Conservation (phyloP, 495 filamentous ascomycete species). For the Trypethelium eluteriae region DNA sequence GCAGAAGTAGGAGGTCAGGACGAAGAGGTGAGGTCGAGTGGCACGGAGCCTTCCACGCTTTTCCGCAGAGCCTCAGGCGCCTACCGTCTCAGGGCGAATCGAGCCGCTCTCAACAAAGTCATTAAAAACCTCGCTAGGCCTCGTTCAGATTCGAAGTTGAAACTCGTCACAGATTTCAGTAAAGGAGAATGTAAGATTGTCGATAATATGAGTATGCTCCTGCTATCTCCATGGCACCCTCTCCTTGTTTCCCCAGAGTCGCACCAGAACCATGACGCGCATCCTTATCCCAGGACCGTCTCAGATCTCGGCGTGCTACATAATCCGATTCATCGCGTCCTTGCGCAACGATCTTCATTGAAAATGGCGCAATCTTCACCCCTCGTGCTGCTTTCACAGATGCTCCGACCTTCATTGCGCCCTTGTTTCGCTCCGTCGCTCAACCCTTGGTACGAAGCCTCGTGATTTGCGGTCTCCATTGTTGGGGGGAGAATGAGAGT, state of each 20-base stretch:
- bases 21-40: not conserved
- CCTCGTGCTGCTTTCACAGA: not conserved
- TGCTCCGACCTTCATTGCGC: not conserved
- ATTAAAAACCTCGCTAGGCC: not conserved
- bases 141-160: not conserved
- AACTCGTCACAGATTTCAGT: not conserved
- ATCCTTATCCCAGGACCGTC: not conserved
- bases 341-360: not conserved
- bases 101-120: not conserved
- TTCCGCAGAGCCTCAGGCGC: slow-evolving; percentile 8
- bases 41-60: not conserved
- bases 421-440: slow-evolving; percentile 12
- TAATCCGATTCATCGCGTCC: not conserved
- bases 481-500: not conserved
- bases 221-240: not conserved
- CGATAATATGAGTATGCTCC: not conserved
- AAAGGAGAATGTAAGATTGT: not conserved
- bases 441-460: not conserved
- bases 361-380: slow-evolving; percentile 10
- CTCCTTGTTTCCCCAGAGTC: not conserved
- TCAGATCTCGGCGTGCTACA: slow-evolving; percentile 6
- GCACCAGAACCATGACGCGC: not conserved
- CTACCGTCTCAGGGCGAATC: slow-evolving; percentile 1
- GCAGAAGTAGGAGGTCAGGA: not conserved
- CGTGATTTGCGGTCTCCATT: not conserved